phyloP scores from a whole-genome alignment of 768 basidiomycete species.

The Trametes villosa region DNA sequence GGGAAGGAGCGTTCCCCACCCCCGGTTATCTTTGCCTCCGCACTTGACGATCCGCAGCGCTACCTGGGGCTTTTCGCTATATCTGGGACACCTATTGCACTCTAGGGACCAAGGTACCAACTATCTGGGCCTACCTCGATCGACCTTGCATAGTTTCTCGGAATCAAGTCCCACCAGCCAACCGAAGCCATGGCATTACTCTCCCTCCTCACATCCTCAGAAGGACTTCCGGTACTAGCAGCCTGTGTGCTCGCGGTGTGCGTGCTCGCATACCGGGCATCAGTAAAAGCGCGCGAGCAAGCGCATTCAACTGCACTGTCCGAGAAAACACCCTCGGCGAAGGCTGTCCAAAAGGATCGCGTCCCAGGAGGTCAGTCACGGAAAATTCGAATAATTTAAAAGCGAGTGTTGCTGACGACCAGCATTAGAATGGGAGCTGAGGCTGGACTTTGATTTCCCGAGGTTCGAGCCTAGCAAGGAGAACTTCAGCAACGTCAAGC shows the following conservation, averaged over 20 bases:
- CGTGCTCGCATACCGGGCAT: neutral
- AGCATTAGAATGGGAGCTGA: conserved; percentile 63
- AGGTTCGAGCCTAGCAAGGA: conserved; percentile 45
- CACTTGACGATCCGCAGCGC: too few relatives aligned
- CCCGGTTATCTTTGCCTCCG: neutral
- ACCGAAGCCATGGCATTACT: neutral
- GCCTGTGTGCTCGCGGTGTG: neutral
- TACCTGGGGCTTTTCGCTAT: too few relatives aligned
- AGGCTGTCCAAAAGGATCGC: conserved; percentile 5
- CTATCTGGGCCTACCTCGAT: too few relatives aligned
- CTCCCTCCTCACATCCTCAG: neutral
- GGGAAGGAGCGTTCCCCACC: neutral
- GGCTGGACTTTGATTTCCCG: conserved; percentile 57
- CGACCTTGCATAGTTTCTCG: too few relatives aligned
- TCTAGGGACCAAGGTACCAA: too few relatives aligned
- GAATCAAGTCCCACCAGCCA: too few relatives aligned
- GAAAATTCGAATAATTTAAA: too few relatives aligned
- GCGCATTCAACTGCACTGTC: neutral
- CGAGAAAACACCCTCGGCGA: neutral
- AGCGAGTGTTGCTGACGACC: too few relatives aligned
- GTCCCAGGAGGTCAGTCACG: conserved; percentile 17
- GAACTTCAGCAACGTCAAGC: conserved; percentile 49
- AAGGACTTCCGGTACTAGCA: neutral
- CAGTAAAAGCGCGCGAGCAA: neutral
- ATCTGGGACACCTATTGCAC: too few relatives aligned